Evolutionary conservation across 2,329 filamentous ascomycete genomes (phyloP).

Genomic region (Monilinia vaccinii-corymbosi): DNA sequence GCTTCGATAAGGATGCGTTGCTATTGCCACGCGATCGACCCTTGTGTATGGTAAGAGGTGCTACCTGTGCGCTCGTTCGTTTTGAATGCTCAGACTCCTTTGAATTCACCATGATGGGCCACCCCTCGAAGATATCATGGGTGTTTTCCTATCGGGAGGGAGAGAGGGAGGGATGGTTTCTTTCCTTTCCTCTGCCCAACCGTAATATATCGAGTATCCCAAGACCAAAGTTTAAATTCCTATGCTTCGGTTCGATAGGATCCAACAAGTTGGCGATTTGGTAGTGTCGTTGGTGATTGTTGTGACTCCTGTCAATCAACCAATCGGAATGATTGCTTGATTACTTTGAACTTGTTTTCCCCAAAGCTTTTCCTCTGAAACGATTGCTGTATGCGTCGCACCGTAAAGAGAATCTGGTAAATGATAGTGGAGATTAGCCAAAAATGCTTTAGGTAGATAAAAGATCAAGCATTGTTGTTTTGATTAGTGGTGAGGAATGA

Average conservation of each 20-base stretch:
- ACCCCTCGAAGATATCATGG: conserved; percentile 3
- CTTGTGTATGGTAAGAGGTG: conserved; percentile 48
- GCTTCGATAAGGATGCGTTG: conserved; percentile 31
- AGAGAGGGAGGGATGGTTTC: too few relatives aligned
- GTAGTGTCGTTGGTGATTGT: too few relatives aligned
- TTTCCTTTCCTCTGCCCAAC: too few relatives aligned
- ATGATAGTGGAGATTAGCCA: conserved; percentile 9
- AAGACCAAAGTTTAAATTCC: background rate
- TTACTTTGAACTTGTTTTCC: too few relatives aligned
- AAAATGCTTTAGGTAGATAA: background rate
- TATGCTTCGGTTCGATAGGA: too few relatives aligned
- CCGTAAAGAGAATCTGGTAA: background rate
- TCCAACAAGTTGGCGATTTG: too few relatives aligned
- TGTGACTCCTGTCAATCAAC: too few relatives aligned
- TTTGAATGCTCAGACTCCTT: conserved; percentile 22
- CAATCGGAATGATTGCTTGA: background rate
- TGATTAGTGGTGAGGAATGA: background rate
- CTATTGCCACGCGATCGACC: conserved; percentile 29
- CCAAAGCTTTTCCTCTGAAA: background rate
- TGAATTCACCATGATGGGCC: conserved; percentile 26
- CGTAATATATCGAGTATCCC: background rate
- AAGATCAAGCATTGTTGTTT: conserved; percentile 3
- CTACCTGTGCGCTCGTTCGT: conserved; percentile 52
- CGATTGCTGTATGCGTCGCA: background rate
- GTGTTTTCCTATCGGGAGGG: background rate